A percentile compares a stretch with the other conserved stretches of the same genome.
Conservation (phyloP, 345 rosid species). For the Brassica carinata region DNA sequence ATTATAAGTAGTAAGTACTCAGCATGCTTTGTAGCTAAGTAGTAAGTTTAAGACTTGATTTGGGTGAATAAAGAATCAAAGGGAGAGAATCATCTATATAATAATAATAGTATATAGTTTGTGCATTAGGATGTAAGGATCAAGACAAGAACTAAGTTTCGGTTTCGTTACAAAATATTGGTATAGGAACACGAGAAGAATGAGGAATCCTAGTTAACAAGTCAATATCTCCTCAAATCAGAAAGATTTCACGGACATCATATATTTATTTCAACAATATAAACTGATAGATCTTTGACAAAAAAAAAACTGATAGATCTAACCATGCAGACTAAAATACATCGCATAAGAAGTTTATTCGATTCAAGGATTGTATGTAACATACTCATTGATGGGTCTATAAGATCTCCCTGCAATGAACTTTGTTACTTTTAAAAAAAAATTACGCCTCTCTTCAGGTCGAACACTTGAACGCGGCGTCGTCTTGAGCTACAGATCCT, state of each 20-base stretch:
- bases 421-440: not conserved
- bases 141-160: not conserved
- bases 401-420: not conserved
- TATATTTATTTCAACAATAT: too few relatives aligned
- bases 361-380: not conserved
- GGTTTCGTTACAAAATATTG: not conserved
- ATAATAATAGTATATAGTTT: not conserved
- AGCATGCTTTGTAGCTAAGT: slow-evolving; percentile 27
- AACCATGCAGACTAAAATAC: not conserved
- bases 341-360: not conserved
- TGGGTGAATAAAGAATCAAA: slow-evolving; percentile 25
- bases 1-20: slow-evolving; percentile 25
- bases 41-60: slow-evolving; percentile 32
- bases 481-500: not conserved
- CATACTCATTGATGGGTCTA: not conserved
- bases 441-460: not conserved
- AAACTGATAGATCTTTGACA: too few relatives aligned
- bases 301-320: not conserved
- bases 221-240: not conserved
- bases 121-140: not conserved
- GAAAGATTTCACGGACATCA: too few relatives aligned
- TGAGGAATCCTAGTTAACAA: not conserved
- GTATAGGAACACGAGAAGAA: not conserved
- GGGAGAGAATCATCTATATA: not conserved
- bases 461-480: not conserved